A percentile compares a stretch with the other conserved stretches of the same genome.
These are phyloP conservation scores for Penicillium sp. DNA, from an alignment of 2,329 filamentous ascomycete genomes.

Conservation along the genomic window DNA sequence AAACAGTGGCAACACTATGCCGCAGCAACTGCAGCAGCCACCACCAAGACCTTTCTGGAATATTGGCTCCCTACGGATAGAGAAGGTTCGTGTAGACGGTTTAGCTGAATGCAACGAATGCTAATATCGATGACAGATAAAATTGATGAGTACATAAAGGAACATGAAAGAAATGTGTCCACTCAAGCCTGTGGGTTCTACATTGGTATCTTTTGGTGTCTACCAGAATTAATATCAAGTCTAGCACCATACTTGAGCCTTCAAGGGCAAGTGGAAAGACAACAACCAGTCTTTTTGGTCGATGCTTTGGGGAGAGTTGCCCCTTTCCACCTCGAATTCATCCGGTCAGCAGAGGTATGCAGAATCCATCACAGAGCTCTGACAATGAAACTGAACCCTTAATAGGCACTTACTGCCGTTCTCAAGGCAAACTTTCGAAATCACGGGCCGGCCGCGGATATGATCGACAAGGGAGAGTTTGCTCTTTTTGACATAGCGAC, in stretches of 20 bases:
- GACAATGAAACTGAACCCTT: too few species aligned
- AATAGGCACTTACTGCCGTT: background rate
- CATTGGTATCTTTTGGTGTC: too few species aligned
- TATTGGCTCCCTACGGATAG: background rate
- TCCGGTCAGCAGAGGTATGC: background rate
- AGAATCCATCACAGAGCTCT: too few species aligned
- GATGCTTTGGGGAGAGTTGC: background rate
- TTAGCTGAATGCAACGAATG: too few species aligned
- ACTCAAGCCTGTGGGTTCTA: too few species aligned
- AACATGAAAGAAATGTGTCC: too few species aligned
- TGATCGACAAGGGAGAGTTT: background rate
- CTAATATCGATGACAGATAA: too few species aligned
- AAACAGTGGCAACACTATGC: conserved; percentile 34
- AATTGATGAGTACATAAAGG: too few species aligned
- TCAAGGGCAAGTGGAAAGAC: background rate
- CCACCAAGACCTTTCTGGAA: conserved; percentile 13
- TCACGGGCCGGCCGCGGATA: background rate
- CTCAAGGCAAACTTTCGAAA: background rate
- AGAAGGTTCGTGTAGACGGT: too few species aligned
- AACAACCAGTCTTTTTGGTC: background rate
- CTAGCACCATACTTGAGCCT: background rate
- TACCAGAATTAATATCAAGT: background rate
- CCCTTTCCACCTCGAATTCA: background rate
- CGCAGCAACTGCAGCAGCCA: conserved; percentile 25
- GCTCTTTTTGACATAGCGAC: background rate